Percentiles rank a stretch among this genome's conserved stretches.
Evolutionary conservation across 495 filamentous ascomycete genomes (phyloP).

Genomic region (Penicillium flavigenum): DNA sequence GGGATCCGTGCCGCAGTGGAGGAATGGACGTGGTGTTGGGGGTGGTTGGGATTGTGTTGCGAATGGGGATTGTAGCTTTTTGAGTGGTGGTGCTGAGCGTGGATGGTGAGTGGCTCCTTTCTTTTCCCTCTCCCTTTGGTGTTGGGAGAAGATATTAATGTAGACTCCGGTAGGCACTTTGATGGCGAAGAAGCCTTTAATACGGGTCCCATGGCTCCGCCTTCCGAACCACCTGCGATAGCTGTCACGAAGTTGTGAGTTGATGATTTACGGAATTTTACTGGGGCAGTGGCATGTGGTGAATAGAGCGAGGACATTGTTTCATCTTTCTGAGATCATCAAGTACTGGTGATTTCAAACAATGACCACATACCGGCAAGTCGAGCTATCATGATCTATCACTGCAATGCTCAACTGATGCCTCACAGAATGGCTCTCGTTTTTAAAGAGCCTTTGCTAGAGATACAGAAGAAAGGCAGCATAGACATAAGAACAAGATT

Average conservation of each 20-base stretch:
- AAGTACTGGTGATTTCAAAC: background rate
- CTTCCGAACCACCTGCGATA: conserved; percentile 13
- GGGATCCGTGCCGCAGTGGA: conserved; percentile 54
- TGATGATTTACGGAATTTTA: background rate
- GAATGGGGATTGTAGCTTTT: conserved; percentile 80
- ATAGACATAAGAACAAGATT: background rate
- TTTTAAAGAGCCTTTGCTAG: background rate
- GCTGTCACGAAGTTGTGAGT: conserved; percentile 15
- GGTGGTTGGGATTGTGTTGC: conserved; percentile 78
- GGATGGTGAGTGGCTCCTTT: conserved; percentile 67
- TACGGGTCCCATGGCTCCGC: conserved; percentile 41
- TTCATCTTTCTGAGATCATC: background rate
- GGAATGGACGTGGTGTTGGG: conserved; percentile 62
- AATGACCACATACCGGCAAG: background rate
- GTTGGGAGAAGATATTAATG: conserved; percentile 11
- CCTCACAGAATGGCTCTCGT: background rate
- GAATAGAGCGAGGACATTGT: background rate
- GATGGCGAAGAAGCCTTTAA: conserved; percentile 72
- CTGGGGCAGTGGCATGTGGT: background rate
- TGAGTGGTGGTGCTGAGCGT: conserved; percentile 79
- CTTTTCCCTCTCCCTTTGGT: conserved; percentile 17
- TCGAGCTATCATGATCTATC: background rate
- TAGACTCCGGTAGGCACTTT: conserved; percentile 58
- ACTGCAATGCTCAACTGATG: background rate
- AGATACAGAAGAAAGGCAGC: background rate